A percentile compares a stretch with the other conserved stretches of the same genome.
Evolutionary conservation across 202 grass and related monocot genomes (phyloP).

Genomic region (Musa balbisiana): DNA sequence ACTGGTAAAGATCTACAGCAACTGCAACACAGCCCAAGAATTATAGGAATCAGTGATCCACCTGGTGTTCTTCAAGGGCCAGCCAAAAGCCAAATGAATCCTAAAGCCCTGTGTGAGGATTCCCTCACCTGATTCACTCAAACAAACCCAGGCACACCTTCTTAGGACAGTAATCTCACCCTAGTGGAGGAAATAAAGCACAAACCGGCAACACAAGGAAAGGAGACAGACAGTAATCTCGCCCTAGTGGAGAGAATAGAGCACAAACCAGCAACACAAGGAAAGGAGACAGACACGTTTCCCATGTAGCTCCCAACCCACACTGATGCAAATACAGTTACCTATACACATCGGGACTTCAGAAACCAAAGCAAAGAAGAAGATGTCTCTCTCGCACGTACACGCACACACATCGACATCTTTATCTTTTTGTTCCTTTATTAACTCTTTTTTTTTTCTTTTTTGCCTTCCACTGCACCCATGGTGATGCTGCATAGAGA

Average conservation of each 20-base stretch:
- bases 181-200: neutral
- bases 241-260: neutral
- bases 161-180: neutral
- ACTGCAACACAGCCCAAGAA: neutral
- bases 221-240: neutral
- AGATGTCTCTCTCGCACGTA: neutral
- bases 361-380: neutral
- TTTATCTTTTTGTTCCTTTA: slow-evolving; percentile 11
- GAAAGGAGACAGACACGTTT: neutral
- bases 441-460: neutral
- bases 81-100: neutral
- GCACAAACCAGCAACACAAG: neutral
- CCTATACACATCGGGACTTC: neutral
- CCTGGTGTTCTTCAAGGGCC: neutral
- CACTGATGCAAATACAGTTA: neutral
- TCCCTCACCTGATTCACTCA: neutral
- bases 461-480: neutral
- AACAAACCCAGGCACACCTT: neutral
- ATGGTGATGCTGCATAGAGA: neutral
- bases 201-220: neutral
- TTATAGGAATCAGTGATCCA: neutral
- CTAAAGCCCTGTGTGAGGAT: neutral
- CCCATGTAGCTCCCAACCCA: neutral
- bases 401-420: neutral
- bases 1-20: no score